A percentile compares a stretch with the other conserved stretches of the same genome.
Conservation (phyloP, 345 rosid species). For the Camelina neglecta region DNA sequence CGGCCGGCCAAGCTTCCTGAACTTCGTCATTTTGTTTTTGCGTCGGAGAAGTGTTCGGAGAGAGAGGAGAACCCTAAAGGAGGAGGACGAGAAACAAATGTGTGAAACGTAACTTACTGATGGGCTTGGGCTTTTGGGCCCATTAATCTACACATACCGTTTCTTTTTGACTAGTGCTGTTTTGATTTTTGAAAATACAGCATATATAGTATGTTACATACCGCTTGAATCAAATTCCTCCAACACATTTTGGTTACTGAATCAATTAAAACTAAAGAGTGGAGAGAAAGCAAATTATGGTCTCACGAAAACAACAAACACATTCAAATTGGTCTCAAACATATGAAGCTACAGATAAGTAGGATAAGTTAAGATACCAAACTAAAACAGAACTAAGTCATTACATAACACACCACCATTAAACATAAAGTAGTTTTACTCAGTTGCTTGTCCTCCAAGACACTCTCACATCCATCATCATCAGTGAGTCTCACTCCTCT, state of each 20-base stretch:
- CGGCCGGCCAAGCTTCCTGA: slow-evolving; percentile 82
- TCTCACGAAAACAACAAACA: background rate
- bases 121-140: background rate
- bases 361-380: background rate
- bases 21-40: slow-evolving; percentile 59
- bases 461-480: background rate
- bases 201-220: background rate
- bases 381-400: background rate
- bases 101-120: background rate
- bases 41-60: slow-evolving; percentile 30
- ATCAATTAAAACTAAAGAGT: background rate
- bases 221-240: background rate
- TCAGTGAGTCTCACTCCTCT: background rate
- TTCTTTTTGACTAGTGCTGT: background rate
- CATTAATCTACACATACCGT: background rate
- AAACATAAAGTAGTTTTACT: background rate
- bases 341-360: background rate
- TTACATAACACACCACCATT: background rate
- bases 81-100: background rate
- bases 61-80: slow-evolving; percentile 32
- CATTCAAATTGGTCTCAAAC: background rate
- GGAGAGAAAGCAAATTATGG: background rate
- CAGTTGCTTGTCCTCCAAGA: background rate
- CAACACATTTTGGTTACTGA: background rate
- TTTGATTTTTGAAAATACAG: background rate